Conservation (phyloP, 495 filamentous ascomycete genomes). For the Glutinoglossum americanum region DNA sequence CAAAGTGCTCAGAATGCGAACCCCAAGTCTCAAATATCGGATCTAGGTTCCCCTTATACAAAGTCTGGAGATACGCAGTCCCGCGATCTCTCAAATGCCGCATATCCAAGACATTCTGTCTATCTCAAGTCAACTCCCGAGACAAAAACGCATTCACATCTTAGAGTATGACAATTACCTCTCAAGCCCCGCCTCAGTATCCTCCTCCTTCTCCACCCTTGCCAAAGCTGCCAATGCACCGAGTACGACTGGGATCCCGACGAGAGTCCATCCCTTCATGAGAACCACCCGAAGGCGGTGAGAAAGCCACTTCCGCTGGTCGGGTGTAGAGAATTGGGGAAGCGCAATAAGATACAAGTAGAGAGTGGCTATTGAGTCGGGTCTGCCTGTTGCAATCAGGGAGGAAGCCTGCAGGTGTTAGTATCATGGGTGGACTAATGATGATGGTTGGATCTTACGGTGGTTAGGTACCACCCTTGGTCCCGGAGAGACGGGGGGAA, state of each 20-base stretch:
- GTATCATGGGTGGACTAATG: not conserved
- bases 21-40: conserved; percentile 8
- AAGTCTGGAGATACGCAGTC: conserved; percentile 7
- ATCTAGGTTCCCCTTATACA: conserved; percentile 9
- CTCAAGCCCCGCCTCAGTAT: not conserved
- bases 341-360: conserved; percentile 8
- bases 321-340: not conserved
- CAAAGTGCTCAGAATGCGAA: not conserved
- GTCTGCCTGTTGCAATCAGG: conserved; percentile 7
- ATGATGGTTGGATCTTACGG: conserved; percentile 4
- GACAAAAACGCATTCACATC: not conserved
- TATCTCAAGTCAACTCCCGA: not conserved
- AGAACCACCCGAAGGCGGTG: conserved; percentile 10
- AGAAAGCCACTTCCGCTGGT: conserved; percentile 4
- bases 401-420: conserved; percentile 6
- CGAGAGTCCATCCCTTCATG: conserved; percentile 12
- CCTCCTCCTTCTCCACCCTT: conserved; percentile 7
- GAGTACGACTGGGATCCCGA: conserved; percentile 10
- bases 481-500: not conserved
- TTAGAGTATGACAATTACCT: not conserved
- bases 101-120: not conserved
- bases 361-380: conserved; percentile 3
- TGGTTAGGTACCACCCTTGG: conserved; percentile 10
- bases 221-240: conserved; percentile 8
- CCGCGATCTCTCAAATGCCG: not conserved